A percentile compares a stretch with the other conserved stretches of the same genome.
Conservation (phyloP, 768 basidiomycete genomes). For the Pholiota molesta region DNA sequence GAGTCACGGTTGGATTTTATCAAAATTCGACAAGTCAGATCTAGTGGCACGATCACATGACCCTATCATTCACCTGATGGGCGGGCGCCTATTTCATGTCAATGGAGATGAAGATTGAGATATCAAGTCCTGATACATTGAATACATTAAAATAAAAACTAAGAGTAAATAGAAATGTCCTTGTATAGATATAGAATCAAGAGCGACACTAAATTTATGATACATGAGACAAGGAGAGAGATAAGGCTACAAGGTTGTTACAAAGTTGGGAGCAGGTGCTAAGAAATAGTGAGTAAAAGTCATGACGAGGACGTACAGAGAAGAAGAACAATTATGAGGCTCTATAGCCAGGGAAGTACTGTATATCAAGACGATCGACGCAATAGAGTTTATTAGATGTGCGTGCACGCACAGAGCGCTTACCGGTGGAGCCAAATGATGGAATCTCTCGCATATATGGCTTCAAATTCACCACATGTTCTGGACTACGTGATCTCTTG, state of each 20-base stretch:
- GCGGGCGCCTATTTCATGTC: neutral
- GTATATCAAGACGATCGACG: conserved; percentile 26
- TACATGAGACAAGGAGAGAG: neutral
- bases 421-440: neutral
- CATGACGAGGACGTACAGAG: neutral
- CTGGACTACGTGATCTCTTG: conserved; percentile 33
- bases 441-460: conserved; percentile 8
- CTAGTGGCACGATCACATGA: conserved; percentile 10
- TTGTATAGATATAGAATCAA: neutral
- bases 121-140: no score
- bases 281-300: neutral
- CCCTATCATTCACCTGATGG: neutral
- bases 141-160: no score
- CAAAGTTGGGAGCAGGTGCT: neutral
- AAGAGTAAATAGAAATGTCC: no score
- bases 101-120: no score
- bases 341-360: conserved; percentile 15
- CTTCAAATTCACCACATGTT: conserved; percentile 35
- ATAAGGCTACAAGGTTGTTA: neutral
- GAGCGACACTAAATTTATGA: neutral
- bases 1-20: neutral
- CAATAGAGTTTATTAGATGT: conserved; percentile 20
- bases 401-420: neutral
- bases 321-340: neutral
- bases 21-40: conserved; percentile 4